Conservation (phyloP, 371 early-diverging fungal species). For the Mucor irregularis region DNA sequence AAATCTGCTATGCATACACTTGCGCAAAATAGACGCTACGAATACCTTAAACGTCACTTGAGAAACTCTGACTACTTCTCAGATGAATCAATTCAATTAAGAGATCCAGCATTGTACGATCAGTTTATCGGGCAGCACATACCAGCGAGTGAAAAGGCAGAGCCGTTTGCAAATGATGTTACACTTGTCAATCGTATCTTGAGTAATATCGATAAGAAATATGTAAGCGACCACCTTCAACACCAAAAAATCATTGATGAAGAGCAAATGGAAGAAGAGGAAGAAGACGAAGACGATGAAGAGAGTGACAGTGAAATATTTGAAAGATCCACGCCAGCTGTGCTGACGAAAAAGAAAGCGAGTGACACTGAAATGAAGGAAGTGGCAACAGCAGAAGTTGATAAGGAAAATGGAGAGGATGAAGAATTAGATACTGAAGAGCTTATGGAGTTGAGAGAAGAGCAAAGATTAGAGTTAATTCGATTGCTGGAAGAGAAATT, state of each 20-base stretch:
- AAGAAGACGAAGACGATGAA: constrained; percentile 44
- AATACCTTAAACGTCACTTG: constrained; percentile 37
- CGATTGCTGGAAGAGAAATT: constrained; percentile 50
- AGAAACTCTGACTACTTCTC: constrained; percentile 43
- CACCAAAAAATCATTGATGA: constrained; percentile 34
- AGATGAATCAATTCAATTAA: constrained; percentile 46
- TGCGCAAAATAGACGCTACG: constrained; percentile 45
- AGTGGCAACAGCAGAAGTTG: background rate
- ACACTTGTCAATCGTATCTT: constrained; percentile 45
- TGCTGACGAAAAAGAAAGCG: constrained; percentile 4
- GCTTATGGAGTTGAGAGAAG: constrained; percentile 23
- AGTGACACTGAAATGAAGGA: constrained; percentile 17
- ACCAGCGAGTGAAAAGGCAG: constrained; percentile 27
- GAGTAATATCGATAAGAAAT: constrained; percentile 40
- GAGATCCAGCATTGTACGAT: constrained; percentile 50
- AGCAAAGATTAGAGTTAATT: constrained; percentile 40
- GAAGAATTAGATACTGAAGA: constrained; percentile 2
- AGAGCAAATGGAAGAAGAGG: constrained; percentile 54
- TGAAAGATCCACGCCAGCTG: constrained; percentile 14
- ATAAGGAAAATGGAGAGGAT: background rate
- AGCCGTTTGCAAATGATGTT: constrained; percentile 40
- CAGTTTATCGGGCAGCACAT: constrained; percentile 49
- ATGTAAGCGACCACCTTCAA: constrained; percentile 33
- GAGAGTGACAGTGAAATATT: constrained; percentile 11
- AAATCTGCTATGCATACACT: constrained; percentile 21